Evolutionary conservation across 129 eudicot species (phyloP).

Genomic region (Dittrichia graveolens): DNA sequence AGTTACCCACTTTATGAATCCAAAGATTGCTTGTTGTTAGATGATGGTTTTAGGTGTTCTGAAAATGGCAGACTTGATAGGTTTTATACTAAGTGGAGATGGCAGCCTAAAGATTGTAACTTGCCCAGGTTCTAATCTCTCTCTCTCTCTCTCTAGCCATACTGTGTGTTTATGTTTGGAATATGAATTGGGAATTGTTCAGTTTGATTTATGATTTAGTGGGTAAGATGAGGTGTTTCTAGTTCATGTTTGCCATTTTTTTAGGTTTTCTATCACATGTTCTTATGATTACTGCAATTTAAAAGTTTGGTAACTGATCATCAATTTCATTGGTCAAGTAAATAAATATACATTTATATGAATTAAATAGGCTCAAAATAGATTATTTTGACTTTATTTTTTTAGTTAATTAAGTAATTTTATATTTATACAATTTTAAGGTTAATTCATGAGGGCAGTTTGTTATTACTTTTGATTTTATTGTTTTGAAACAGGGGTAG

Average conservation of each 20-base stretch:
- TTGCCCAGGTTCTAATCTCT: conserved; percentile 68
- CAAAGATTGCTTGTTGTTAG: conserved; percentile 68
- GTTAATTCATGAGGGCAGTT: no score
- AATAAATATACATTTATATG: not conserved
- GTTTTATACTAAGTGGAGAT: conserved; percentile 82
- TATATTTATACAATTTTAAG: no score
- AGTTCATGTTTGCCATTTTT: conserved; percentile 26
- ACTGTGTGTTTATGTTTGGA: conserved; percentile 21
- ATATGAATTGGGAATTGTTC: not conserved
- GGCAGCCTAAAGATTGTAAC: conserved; percentile 87
- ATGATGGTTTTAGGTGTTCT: conserved; percentile 76
- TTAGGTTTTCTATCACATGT: conserved; percentile 9
- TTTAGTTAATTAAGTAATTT: no score
- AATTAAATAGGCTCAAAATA: not conserved
- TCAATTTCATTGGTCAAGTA: not conserved
- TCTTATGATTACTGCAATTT: not conserved
- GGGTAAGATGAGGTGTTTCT: not conserved
- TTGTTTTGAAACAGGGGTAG: not conserved
- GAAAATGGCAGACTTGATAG: conserved; percentile 74
- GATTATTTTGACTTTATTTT: not conserved
- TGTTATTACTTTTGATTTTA: no score
- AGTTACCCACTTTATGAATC: conserved; percentile 75
- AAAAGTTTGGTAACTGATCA: not conserved
- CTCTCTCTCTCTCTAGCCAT: not conserved
- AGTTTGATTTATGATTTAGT: not conserved